Conservation (phyloP, 371 early-diverging fungal genomes). For the Blastocladiella emersonii region DNA sequence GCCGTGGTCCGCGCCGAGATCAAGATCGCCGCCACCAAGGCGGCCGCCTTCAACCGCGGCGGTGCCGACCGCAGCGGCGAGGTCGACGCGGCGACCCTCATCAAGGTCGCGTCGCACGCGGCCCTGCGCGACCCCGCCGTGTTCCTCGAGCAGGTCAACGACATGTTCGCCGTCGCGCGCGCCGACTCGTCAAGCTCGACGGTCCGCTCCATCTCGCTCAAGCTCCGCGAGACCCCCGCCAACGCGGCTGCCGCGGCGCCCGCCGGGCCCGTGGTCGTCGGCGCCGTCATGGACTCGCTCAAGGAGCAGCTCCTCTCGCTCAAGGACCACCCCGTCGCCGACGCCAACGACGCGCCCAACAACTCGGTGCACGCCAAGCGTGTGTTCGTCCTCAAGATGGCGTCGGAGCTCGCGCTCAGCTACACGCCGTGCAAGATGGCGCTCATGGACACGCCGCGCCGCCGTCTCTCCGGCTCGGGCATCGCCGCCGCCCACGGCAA, state of each 20-base stretch:
- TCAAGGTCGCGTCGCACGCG: constrained; percentile 54
- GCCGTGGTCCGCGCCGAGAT: constrained; percentile 63
- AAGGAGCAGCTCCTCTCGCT: constrained; percentile 26
- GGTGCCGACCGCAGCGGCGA: no score
- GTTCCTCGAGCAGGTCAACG: constrained; percentile 50
- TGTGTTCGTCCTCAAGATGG: constrained; percentile 68
- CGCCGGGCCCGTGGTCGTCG: background rate
- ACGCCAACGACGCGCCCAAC: background rate
- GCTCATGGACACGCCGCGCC: constrained; percentile 38
- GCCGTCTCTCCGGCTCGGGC: background rate
- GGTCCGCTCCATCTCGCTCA: constrained; percentile 37
- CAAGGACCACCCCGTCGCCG: background rate
- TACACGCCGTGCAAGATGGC: constrained; percentile 71
- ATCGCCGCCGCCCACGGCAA: background rate
- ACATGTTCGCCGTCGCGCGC: constrained; percentile 47
- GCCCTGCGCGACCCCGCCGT: constrained; percentile 55
- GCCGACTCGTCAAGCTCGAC: constrained; percentile 43
- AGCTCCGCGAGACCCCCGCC: constrained; percentile 13
- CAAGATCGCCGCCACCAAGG: background rate
- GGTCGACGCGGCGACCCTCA: constrained; percentile 58
- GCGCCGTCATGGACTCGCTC: constrained; percentile 26
- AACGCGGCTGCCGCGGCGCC: background rate
- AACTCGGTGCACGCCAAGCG: constrained; percentile 38
- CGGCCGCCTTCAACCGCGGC: no score
- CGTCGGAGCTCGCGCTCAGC: constrained; percentile 69